phyloP scores from a whole-genome alignment of 179 eudicot genomes.

The Corrigiola litoralis region DNA sequence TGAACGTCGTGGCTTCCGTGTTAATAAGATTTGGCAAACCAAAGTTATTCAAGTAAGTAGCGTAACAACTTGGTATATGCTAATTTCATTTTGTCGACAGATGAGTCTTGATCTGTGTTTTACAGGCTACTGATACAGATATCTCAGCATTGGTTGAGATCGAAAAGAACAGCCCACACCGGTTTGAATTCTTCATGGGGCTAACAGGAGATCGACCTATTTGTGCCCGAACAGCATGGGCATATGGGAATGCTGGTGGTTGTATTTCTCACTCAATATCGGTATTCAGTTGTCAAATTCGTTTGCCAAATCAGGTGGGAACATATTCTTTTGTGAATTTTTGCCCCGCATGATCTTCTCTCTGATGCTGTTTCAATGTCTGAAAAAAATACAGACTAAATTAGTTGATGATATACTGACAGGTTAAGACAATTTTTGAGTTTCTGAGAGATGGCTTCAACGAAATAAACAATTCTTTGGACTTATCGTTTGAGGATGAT shows the following conservation, averaged over 20 bases:
- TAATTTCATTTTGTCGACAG: neutral
- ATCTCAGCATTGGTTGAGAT: slow-evolving; percentile 93
- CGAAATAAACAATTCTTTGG: slow-evolving; percentile 87
- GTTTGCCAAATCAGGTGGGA: slow-evolving; percentile 79
- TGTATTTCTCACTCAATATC: slow-evolving; percentile 96
- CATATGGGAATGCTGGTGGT: slow-evolving; percentile 95
- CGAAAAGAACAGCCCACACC: slow-evolving; percentile 95
- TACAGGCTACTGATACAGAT: slow-evolving; percentile 97
- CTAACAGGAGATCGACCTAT: slow-evolving; percentile 90
- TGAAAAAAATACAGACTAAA: neutral
- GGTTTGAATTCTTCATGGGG: slow-evolving; percentile 99
- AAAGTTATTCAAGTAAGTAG: slow-evolving; percentile 79
- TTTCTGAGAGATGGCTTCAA: slow-evolving; percentile 80
- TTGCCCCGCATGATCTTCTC: neutral
- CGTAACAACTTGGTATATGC: neutral
- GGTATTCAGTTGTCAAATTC: slow-evolving; percentile 88
- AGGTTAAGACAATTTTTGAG: slow-evolving; percentile 91
- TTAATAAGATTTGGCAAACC: slow-evolving; percentile 94
- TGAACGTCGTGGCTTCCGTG: slow-evolving; percentile 90
- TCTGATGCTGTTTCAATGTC: neutral
- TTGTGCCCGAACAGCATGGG: slow-evolving; percentile 99
- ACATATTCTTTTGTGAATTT: neutral
- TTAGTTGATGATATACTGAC: slow-evolving; percentile 19
- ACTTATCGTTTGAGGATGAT: slow-evolving; percentile 85
- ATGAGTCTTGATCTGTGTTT: slow-evolving; percentile 19